A percentile compares a stretch with the other conserved stretches of the same genome.
Evolutionary conservation across 371 early-diverging fungal species (phyloP).

Genomic region (Mortierella sp.): DNA sequence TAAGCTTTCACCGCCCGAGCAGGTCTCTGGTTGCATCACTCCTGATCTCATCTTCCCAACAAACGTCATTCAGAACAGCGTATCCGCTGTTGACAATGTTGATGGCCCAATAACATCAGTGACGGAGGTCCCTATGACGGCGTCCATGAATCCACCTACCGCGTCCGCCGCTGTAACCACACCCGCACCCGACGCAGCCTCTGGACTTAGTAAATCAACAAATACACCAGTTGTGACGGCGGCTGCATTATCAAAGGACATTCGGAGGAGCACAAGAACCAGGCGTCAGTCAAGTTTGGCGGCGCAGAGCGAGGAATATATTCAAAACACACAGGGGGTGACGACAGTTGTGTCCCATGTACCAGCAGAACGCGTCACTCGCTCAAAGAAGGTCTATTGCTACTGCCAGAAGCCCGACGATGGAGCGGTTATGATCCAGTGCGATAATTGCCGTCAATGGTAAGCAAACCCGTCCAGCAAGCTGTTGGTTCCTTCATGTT

Average conservation of each 20-base stretch:
- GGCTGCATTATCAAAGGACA: constrained; percentile 10
- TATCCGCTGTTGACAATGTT: constrained; percentile 1
- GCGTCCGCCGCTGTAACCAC: not conserved
- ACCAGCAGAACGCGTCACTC: constrained; percentile 36
- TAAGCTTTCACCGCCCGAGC: constrained; percentile 26
- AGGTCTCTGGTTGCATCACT: constrained; percentile 30
- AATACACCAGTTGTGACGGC: not conserved
- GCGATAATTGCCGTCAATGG: constrained; percentile 83
- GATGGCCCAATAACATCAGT: not conserved
- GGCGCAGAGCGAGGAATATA: constrained; percentile 34
- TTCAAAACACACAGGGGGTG: constrained; percentile 17
- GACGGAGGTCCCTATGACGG: no score
- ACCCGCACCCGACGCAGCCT: no score
- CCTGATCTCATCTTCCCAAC: constrained; percentile 45
- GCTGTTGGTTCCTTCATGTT: not conserved
- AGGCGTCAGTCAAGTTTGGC: constrained; percentile 37
- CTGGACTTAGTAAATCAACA: not conserved
- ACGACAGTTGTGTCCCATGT: not conserved
- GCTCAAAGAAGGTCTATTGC: constrained; percentile 76
- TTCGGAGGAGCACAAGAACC: constrained; percentile 40
- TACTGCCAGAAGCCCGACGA: constrained; percentile 75
- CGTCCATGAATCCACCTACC: not conserved
- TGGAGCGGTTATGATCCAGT: constrained; percentile 84
- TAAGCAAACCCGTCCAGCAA: constrained; percentile 44
- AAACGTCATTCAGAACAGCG: not conserved